These are phyloP conservation scores for Babesia divergens DNA, from an alignment of 169 alveolate species.

Conservation along the genomic window DNA sequence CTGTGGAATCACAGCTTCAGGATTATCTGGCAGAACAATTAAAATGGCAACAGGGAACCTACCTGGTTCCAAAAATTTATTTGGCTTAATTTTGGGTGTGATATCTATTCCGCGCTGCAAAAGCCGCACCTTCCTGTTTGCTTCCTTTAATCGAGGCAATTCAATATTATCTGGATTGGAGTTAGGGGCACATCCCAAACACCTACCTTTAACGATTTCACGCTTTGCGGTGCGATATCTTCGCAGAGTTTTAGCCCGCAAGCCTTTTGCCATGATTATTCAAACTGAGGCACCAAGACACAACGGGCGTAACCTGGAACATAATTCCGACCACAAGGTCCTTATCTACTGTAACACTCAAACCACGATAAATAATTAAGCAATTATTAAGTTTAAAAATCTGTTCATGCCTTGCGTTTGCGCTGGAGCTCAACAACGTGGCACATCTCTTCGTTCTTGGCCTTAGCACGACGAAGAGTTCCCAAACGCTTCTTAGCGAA, in stretches of 20 bases:
- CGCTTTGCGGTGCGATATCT: slow-evolving; percentile 78
- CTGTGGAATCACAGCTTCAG: slow-evolving; percentile 55
- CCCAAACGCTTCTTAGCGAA: slow-evolving; percentile 98
- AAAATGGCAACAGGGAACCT: not conserved
- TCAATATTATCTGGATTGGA: slow-evolving; percentile 25
- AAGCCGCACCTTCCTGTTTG: slow-evolving; percentile 42
- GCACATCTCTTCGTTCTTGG: slow-evolving; percentile 91
- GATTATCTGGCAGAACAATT: slow-evolving; percentile 2
- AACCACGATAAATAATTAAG: not conserved
- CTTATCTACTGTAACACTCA: not conserved
- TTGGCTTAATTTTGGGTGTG: slow-evolving; percentile 61
- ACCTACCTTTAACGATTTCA: slow-evolving; percentile 68
- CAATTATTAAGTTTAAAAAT: slow-evolving; percentile 6
- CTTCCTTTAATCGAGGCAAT: slow-evolving; percentile 29
- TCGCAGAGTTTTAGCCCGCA: slow-evolving; percentile 74
- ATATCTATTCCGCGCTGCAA: slow-evolving; percentile 56
- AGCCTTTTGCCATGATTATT: slow-evolving; percentile 73
- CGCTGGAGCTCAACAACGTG: slow-evolving; percentile 87
- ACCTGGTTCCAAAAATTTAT: slow-evolving; percentile 77
- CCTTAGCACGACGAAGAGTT: slow-evolving; percentile 97
- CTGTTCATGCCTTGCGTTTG: slow-evolving; percentile 54
- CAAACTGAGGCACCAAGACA: not conserved
- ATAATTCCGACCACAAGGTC: not conserved
- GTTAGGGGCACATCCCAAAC: not conserved
- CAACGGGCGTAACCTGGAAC: not conserved